phyloP scores from a whole-genome alignment of 139 green algal species.

The Micractinium conductrix region DNA sequence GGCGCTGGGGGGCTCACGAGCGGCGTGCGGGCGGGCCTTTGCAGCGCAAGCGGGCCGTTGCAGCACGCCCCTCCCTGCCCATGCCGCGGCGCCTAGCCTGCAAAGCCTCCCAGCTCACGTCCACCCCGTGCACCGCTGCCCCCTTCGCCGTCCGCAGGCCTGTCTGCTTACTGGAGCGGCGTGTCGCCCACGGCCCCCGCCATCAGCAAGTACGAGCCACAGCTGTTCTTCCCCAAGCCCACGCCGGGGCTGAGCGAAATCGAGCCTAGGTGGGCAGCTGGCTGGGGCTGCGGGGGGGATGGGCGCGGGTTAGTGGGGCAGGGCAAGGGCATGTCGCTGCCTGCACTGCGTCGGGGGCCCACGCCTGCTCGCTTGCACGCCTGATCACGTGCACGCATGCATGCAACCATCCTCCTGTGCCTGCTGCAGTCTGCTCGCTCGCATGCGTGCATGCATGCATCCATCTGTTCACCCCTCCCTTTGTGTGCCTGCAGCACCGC shows the following conservation, averaged over 20 bases:
- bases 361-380: too few relatives aligned
- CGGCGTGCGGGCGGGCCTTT: too few relatives aligned
- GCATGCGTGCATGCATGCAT: too few relatives aligned
- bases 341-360: too few relatives aligned
- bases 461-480: background rate
- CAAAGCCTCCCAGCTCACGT: background rate
- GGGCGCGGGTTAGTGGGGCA: background rate
- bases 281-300: slow-evolving; percentile 44
- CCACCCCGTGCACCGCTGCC: background rate
- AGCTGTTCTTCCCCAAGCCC: slow-evolving; percentile 32
- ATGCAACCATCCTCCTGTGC: too few relatives aligned
- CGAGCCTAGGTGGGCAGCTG: slow-evolving; percentile 79
- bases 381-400: too few relatives aligned
- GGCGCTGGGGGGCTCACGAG: too few relatives aligned
- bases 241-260: slow-evolving; percentile 72
- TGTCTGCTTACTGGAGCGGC: slow-evolving; percentile 95
- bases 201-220: slow-evolving; percentile 45
- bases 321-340: too few relatives aligned
- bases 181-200: slow-evolving; percentile 68
- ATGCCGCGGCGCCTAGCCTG: background rate
- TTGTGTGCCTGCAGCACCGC: background rate
- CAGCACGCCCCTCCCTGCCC: background rate
- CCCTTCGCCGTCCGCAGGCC: slow-evolving; percentile 30
- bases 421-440: too few relatives aligned
- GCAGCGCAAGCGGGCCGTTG: too few relatives aligned